phyloP scores from a whole-genome alignment of 2,329 filamentous ascomycete species.

The Sclerotinia sclerotiorum region DNA sequence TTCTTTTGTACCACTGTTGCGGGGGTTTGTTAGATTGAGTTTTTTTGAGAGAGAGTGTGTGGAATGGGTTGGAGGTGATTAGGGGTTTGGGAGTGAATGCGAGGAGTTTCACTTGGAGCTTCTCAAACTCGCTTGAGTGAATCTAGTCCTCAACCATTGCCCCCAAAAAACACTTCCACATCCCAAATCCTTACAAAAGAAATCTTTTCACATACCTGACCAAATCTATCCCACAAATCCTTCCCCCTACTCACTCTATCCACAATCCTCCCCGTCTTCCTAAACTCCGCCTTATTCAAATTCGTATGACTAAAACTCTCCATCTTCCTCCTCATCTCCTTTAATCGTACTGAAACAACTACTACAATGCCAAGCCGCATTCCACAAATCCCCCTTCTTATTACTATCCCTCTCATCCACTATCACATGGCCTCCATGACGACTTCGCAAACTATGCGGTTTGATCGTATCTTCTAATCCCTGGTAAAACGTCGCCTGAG shows the following conservation, averaged over 20 bases:
- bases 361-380: conserved; percentile 49
- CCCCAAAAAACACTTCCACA: not conserved
- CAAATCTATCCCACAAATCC: conserved; percentile 46
- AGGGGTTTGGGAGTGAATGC: not conserved
- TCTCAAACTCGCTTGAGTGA: not conserved
- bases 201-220: conserved; percentile 30
- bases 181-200: not conserved
- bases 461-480: conserved; percentile 42
- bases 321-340: conserved; percentile 46
- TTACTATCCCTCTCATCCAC: conserved; percentile 6
- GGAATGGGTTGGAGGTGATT: not conserved
- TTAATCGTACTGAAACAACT: conserved; percentile 46
- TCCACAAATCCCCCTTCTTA: conserved; percentile 41
- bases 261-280: conserved; percentile 44
- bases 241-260: conserved; percentile 45
- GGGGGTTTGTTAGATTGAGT: not conserved
- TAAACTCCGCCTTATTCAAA: conserved; percentile 44
- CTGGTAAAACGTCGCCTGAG: conserved; percentile 47
- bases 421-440: not conserved
- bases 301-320: conserved; percentile 45
- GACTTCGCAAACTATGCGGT: conserved; percentile 38
- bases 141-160: not conserved
- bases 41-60: too few species aligned
- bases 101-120: not conserved
- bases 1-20: conserved; percentile 37